Evolutionary conservation across 139 green algal species (phyloP).

Genomic region (Zygnema cylindricum): DNA sequence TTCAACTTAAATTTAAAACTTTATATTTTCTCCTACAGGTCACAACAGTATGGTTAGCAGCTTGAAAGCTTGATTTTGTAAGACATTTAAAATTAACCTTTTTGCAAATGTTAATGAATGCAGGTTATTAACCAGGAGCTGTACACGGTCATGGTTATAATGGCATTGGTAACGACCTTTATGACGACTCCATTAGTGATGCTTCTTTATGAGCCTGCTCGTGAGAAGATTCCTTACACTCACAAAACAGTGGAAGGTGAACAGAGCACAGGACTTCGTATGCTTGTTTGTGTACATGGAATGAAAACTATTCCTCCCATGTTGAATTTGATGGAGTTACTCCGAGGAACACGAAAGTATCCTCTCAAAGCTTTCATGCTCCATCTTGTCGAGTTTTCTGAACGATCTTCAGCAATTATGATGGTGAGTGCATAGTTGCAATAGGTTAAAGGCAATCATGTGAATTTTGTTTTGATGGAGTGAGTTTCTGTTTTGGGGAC

Average conservation of each 20-base stretch:
- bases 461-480: no score
- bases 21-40: neutral
- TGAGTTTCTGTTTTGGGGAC: no score
- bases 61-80: no score
- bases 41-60: neutral
- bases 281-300: constrained; percentile 57
- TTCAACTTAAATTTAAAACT: no score
- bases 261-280: constrained; percentile 27
- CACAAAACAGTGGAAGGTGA: constrained; percentile 31
- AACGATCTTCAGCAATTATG: constrained; percentile 57
- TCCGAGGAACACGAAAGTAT: constrained; percentile 30
- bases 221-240: constrained; percentile 42
- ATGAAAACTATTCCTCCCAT: constrained; percentile 60
- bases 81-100: no score
- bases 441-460: no score
- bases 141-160: constrained; percentile 61
- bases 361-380: constrained; percentile 48
- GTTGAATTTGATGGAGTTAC: constrained; percentile 49
- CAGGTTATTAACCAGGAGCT: constrained; percentile 55
- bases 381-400: constrained; percentile 54
- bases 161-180: constrained; percentile 62
- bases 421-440: constrained; percentile 48
- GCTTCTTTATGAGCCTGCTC: constrained; percentile 57
- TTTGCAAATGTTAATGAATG: no score
- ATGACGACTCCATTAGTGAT: constrained; percentile 61